Base-by-base conservation (phyloP, 1,139 yeast species). In the Debaryomyces fabryi region DNA sequence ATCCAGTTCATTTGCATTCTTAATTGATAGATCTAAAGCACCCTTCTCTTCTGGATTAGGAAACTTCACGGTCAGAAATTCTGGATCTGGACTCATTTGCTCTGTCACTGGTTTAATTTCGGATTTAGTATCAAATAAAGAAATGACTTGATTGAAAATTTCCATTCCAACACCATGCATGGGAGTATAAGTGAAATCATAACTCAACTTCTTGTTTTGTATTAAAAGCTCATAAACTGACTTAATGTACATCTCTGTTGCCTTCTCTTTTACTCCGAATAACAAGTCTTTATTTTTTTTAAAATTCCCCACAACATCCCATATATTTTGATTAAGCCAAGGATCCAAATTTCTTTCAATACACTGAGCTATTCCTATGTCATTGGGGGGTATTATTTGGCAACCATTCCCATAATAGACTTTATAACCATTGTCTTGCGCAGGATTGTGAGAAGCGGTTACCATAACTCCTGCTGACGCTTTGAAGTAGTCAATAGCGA, bases 21-120 rank as follows among this genome's bases (percentile, higher is more conserved):
- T 50, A 27, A 85, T 85, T 0, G 96, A 93, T 45, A 86, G 61
- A 54, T 84, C 87, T 50, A 93, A 72, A 0, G 98, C 98, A 2
- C 97, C 97, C 52, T 83, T 81, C 61, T 93, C 99, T 66, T 93
- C 99, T 0, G 99, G 99, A 59, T 93, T 93, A 3, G 99, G 99
- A 61, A 93, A 93, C 42, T 68, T 69, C 7, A 92, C 97, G 0
- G 97, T 88, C 1, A 91, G 81, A 62, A 93, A 93, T 25, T 75
- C 79, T 0, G 98, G 96, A 65, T 93, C 92, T 0, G 98, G 97
- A 0, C 54, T 30, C 3, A 76, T 74, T 63, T 93, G 99, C 55
- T 82, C 81, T 2, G 62, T 55, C 0, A 86, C 92, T 3, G 61
- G 58, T 2, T 58, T 49, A 49, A 72, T 59, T 1, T 53, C 46